Conservation (phyloP, 2,329 filamentous ascomycete genomes). For the Arthrobotrys iridis region DNA sequence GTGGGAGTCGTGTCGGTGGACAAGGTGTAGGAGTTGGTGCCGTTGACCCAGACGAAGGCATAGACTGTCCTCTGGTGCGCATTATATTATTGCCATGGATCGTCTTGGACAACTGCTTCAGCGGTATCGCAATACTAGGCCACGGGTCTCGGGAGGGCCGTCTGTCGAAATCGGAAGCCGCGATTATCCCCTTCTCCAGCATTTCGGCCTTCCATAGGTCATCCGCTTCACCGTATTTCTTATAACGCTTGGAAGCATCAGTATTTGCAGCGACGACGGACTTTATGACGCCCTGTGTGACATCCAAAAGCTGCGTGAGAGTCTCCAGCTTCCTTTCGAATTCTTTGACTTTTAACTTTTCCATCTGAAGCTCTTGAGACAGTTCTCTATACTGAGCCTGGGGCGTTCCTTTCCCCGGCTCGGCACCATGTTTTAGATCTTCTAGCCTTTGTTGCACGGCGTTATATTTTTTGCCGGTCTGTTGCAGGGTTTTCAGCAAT, state of each 20-base stretch:
- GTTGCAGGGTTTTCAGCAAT: not conserved
- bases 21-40: not conserved
- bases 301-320: not conserved
- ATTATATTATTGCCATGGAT: not conserved
- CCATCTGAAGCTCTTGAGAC: not conserved
- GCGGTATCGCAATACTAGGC: conserved; percentile 1
- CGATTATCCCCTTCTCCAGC: not conserved
- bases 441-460: not conserved
- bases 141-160: not conserved
- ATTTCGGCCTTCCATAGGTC: conserved; percentile 13
- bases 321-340: conserved; percentile 26
- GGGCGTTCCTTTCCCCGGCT: not conserved
- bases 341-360: conserved; percentile 16
- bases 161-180: conserved; percentile 12
- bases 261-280: not conserved
- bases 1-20: not conserved
- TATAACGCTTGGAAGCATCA: conserved; percentile 3
- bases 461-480: conserved; percentile 1
- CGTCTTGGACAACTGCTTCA: not conserved
- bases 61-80: conserved; percentile 5
- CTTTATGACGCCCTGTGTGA: not conserved
- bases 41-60: not conserved
- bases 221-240: not conserved
- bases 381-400: not conserved
- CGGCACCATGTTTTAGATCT: not conserved